Base-by-base conservation (phyloP, 345 rosid species). In the Microcos paniculata region DNA sequence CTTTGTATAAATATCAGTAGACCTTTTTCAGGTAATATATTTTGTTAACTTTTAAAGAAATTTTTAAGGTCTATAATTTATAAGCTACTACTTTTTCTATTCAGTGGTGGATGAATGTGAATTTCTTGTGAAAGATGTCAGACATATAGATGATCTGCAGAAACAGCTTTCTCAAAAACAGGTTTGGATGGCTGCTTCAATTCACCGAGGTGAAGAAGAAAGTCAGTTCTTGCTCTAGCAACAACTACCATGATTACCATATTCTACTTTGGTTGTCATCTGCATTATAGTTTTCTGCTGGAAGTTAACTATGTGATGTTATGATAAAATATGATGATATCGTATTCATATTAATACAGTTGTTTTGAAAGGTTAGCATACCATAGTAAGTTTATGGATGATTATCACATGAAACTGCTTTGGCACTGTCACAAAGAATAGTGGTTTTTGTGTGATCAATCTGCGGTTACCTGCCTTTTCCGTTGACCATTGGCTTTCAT, bases 161-260 rank as follows among this genome's bases (percentile, higher is more conserved):
- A 80, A 33, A 71, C 87, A 88, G 68, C 87, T 94, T 80, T 78
- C 77, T 46, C 79, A 80, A 42, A 88, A 77, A 85, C 83, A 82
- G 76, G 91, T 92, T 59, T 94, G 98, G 97, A 90, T 94, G 87
- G 97, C 98, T 80, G 84, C 98, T 70, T 94, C 98, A 40, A 83
- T 94, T 69, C 98, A 94, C 81, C 79, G 73, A 80, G 95, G 97
- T 52, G 98, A 94, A 82, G 98, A 94, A 88, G 83, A 88, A 90
- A 92, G 98, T 94, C 19, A 48, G 42, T 76, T 71, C 48, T 43
- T 52, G 31, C 70, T 74, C 21, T 19, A 16, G 42, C 67, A 55
- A 53, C 64, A n/a, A 71, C 31, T 15, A 35, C 59, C 21, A n/a
- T 55, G 24, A 30, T 40, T 64, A 12, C 53, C 49, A 45, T 76